Base-by-base conservation (phyloP, 2,329 filamentous ascomycete species). In the Lachnellula occidentalis region DNA sequence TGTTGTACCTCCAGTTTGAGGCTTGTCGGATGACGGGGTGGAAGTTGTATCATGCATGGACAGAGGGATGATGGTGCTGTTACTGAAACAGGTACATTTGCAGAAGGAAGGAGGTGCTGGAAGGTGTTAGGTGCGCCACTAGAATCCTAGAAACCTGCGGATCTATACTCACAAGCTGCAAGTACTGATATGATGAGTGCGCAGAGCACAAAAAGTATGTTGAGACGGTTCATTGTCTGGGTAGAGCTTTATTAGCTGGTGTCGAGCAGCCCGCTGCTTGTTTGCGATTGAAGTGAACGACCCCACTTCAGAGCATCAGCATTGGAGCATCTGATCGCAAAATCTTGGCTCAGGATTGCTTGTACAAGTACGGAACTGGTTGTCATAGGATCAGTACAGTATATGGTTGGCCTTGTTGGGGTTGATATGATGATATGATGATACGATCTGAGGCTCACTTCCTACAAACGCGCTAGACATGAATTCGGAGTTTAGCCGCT, bases 41-140 rank as follows among this genome's bases (percentile, higher is more conserved):
- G 62, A 55, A 50, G 64, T 17, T 39, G 36, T 39, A 17, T 55
- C 63, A 58, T 60, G 67, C 55, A 58, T 68, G 58, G 64, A 79
- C 9, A 85, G 76, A 14, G 79, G 76, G 66, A 86, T 83, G 64
- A 86, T 83, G 61, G 82, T 86, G 75, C 80, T 83, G 73, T 86
- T 86, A 63, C 80, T 81, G 73, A 84, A 84, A 73, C 83, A 86
- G 62, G 81, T 86, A 72, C 83, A 86, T 76, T 86, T 86, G 76
- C 83, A 86, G 68, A 86, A 86, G 2, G 79, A 81, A 17, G 81
- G 82, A 43, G 81, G 78, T 34, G 78, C 82, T 85, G 64, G 14
- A 36, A 31, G n/a, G 21, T 51, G 60, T 69, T 58, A 67, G 66
- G 55, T 58, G 34, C 22, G 39, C n/a, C 34, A 12, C 9, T 34